Evolutionary conservation across 768 basidiomycete genomes (phyloP).

Genomic region (Lactarius quietus): DNA sequence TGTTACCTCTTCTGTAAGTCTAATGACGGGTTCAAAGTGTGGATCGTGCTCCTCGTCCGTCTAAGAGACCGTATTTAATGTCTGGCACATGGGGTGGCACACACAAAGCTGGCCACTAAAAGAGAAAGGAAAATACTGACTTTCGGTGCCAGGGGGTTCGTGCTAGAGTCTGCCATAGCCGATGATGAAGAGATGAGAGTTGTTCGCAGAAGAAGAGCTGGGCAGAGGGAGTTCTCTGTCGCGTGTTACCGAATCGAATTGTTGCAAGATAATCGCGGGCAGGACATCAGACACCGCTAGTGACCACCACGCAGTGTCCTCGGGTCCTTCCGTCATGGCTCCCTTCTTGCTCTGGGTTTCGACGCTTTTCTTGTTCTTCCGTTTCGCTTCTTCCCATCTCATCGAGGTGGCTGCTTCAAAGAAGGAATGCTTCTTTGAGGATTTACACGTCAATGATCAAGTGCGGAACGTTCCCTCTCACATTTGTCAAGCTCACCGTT

Average conservation of each 20-base stretch:
- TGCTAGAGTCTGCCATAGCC: conserved; percentile 22
- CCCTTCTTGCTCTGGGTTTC: conserved; percentile 43
- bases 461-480: conserved; percentile 36
- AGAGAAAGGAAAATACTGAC: conserved; percentile 41
- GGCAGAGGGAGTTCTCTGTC: conserved; percentile 30
- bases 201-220: conserved; percentile 22
- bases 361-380: conserved; percentile 34
- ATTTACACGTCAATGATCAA: conserved; percentile 88
- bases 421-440: conserved; percentile 96
- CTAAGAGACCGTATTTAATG: conserved; percentile 22
- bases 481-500: neutral
- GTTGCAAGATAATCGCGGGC: conserved; percentile 11
- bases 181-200: conserved; percentile 20
- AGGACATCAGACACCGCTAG: conserved; percentile 18
- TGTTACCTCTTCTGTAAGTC: conserved; percentile 93
- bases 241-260: conserved; percentile 17
- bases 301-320: neutral
- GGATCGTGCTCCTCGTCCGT: conserved; percentile 78
- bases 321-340: conserved; percentile 33
- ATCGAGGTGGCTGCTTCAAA: conserved; percentile 72
- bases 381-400: conserved; percentile 55
- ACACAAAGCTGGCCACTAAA: neutral
- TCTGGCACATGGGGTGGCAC: conserved; percentile 14
- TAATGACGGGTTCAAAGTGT: conserved; percentile 95
- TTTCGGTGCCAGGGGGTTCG: conserved; percentile 66